Evolutionary conservation across 2,329 filamentous ascomycete genomes (phyloP).

Genomic region (Hortaea werneckii): DNA sequence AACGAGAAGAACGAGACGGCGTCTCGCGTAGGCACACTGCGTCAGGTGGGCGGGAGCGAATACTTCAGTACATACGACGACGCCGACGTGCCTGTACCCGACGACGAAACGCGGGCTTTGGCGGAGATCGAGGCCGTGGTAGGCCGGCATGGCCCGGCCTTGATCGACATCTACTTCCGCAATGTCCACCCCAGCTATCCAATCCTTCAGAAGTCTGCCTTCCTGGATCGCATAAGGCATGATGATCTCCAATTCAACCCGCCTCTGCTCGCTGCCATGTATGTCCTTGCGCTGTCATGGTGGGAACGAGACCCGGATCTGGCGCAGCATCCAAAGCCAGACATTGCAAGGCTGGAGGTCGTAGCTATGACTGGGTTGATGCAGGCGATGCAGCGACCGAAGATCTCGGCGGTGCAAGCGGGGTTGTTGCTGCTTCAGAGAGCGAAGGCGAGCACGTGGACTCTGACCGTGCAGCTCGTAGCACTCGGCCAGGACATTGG

Average conservation of each 20-base stretch:
- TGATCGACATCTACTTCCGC: conserved; percentile 74
- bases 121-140: conserved; percentile 68
- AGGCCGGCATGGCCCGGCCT: conserved; percentile 61
- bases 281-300: conserved; percentile 80
- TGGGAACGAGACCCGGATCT: conserved; percentile 66
- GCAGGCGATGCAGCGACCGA: conserved; percentile 70
- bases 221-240: conserved; percentile 66
- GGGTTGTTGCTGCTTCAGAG: conserved; percentile 65
- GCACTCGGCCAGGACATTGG: conserved; percentile 81
- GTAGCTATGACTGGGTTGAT: conserved; percentile 63
- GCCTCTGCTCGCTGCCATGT: conserved; percentile 67
- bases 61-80: conserved; percentile 75
- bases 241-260: conserved; percentile 66
- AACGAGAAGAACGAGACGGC: conserved; percentile 74
- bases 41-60: conserved; percentile 66
- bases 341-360: conserved; percentile 62
- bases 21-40: conserved; percentile 51
- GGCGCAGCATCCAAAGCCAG: conserved; percentile 53
- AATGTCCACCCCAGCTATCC: conserved; percentile 73
- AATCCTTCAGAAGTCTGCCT: conserved; percentile 71
- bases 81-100: conserved; percentile 58
- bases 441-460: conserved; percentile 70
- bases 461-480: conserved; percentile 75
- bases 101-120: conserved; percentile 57
- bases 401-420: conserved; percentile 70